Evolutionary conservation across 2,329 filamentous ascomycete genomes (phyloP), one percentile per base, ranked within the genome.

Genomic region (Talaromyces sp.): DNA sequence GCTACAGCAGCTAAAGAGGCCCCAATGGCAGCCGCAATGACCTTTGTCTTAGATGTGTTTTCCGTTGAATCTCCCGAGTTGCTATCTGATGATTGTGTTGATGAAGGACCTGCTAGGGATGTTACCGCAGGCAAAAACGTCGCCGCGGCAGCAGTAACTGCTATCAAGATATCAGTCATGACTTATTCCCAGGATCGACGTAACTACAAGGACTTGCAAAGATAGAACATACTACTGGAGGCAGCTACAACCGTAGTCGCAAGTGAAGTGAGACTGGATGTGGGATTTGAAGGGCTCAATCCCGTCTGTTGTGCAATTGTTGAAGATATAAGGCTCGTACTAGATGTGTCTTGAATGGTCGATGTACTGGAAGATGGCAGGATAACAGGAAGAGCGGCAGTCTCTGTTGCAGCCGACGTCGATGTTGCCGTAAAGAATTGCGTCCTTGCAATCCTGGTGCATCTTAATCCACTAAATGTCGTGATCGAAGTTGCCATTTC

Each of bases 401-500:
- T 50, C n/a, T 48, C 43, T 41, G 62, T 53, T n/a, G 59, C 56
- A 57, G 39, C 52, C 15, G 57, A 37, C 15, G 56, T 37, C 31
- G 58, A 56, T 45, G 11, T 39, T 43, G 60, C 56, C 11, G 56
- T 58, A n/a, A 65, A 63, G 31, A 62, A 53, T 39, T 55, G 19
- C 21, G 55, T 60, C 33, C 63, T 63, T 46, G 59, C 61, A 35
- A 66, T 54, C 56, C 65, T 66, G 39, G 65, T 66, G 56, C 65
- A 69, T 63, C 63, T 61, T 45, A 63, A 61, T 37, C 66, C 64
- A 39, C 64, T 64, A 51, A 57, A 33, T 22, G 52, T 63, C 25
- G 60, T 62, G 41, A 60, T 59, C 43, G 53, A 56, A 56, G 39
- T 37, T 56, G 53, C 53, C 57, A 59, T 59, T 46, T 40, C 46